phyloP scores from a whole-genome alignment of 1,139 yeast genomes.

The Geotrichum macrosporum region DNA sequence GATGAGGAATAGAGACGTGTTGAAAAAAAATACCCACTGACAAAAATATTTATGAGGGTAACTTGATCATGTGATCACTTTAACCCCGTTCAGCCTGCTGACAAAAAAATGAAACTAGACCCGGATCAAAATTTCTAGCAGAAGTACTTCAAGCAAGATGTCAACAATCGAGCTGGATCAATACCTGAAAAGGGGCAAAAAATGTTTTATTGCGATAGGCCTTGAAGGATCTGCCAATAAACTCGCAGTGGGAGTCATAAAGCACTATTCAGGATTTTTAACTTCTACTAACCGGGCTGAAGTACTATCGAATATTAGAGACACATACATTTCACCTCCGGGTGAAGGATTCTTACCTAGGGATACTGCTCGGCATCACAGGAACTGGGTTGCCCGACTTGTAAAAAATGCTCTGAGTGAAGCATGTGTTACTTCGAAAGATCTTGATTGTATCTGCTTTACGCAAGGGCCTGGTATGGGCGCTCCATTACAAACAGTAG shows the following conservation, averaged over 20 bases:
- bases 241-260: constrained; percentile 86
- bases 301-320: constrained; percentile 82
- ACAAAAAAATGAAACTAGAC: background rate
- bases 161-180: too few relatives aligned
- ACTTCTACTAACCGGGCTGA: constrained; percentile 54
- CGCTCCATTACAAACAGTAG: constrained; percentile 92
- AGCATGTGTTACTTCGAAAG: constrained; percentile 50
- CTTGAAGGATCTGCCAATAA: constrained; percentile 97
- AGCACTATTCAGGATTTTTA: constrained; percentile 53
- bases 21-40: background rate
- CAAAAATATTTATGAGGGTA: constrained; percentile 7
- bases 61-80: constrained; percentile 6
- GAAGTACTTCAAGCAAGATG: too few relatives aligned
- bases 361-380: constrained; percentile 93
- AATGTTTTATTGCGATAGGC: constrained; percentile 61
- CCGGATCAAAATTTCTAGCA: background rate
- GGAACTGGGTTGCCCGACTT: constrained; percentile 89
- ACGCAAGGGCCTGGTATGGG: constrained; percentile 99
- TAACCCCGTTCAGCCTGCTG: too few relatives aligned
- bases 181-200: constrained; percentile 27
- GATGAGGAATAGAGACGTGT: constrained; percentile 9
- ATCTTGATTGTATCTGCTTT: constrained; percentile 86
- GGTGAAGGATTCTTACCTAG: constrained; percentile 97
- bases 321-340: constrained; percentile 92
- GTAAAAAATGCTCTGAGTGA: constrained; percentile 63